Base-by-base conservation (phyloP, 805 yeast genomes). In the Kluyveromyces starmeri region DNA sequence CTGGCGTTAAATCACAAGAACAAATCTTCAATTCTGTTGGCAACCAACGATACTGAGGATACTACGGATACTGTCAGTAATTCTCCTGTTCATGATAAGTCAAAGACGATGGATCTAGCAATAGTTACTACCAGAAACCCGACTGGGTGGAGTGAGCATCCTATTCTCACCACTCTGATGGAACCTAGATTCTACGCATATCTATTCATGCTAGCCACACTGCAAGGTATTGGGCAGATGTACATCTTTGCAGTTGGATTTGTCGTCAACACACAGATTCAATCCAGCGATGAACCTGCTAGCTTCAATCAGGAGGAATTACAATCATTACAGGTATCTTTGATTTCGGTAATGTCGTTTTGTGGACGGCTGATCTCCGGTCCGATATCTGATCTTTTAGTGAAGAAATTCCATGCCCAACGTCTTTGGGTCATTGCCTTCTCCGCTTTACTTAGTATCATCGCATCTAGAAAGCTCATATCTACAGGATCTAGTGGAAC, bases 161-260 rank as follows among this genome's bases (percentile, higher is more conserved):
- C 43, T 25, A 35, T 50, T 11, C 28, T 45, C 9, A 39, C 40
- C 9, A 45, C 48, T 4, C 23, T 65, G 3, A 51, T 44, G 3
- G 51, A 52, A 23, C 54, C 54, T 13, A 45, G 58, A 2, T 81
- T 75, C 38, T 41, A 76, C 13, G 56, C 67, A 7, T 78, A 74
- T 43, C 77, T 65, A 44, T 28, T 73, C 5, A 63, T 75, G n/a
- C 60, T 78, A 16, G 73, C 82, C 0, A 53, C 71, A 4, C 56
- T 73, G 28, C 71, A 78, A 48, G 78, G 83, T 1, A 62, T 75
- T 27, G 83, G 86, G 3, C 88, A 80, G 51, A 70, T 73, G 54
- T 82, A 80, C 49, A 80, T 82, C 18, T 82, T 68, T 48, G 70
- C 82, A 2, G 77, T 82, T 22, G 94, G 94, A 0, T 81, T 75